Evolutionary conservation across 2,329 filamentous ascomycete genomes (phyloP).

Genomic region (Talaromyces albobiverticillius): DNA sequence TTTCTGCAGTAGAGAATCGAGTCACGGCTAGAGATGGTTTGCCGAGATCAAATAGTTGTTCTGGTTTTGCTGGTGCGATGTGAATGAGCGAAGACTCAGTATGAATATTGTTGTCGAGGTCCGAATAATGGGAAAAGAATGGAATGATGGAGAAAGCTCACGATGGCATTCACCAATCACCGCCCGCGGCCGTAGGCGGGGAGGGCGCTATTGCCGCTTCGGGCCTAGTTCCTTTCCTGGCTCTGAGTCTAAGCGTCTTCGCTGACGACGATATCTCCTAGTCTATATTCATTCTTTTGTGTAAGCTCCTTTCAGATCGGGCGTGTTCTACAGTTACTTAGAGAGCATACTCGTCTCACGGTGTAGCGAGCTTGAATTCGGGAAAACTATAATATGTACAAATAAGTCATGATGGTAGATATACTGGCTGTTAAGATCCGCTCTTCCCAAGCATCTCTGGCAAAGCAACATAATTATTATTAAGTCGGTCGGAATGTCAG

Average conservation of each 20-base stretch:
- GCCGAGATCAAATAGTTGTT: not conserved
- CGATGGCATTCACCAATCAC: conserved; percentile 5
- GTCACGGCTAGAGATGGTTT: not conserved
- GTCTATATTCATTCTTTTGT: no score
- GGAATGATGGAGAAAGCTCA: conserved; percentile 9
- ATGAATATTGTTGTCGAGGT: not conserved
- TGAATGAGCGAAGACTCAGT: conserved; percentile 2
- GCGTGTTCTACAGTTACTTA: no score
- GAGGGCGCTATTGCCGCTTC: not conserved
- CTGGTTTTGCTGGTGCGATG: not conserved
- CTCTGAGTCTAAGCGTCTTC: no score
- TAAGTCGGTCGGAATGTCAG: conserved; percentile 31
- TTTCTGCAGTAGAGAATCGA: not conserved
- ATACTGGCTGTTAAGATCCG: no score
- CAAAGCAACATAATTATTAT: not conserved
- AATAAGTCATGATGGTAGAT: no score
- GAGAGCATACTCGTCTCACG: no score
- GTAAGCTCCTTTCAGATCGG: no score
- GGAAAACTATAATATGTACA: no score
- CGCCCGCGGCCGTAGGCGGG: not conserved
- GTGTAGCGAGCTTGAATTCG: no score
- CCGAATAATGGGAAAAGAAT: no score
- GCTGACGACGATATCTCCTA: no score
- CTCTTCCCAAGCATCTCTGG: no score
- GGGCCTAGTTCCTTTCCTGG: not conserved